Evolutionary conservation across 805 yeast species (phyloP).

Genomic region (Candida patagonica): DNA sequence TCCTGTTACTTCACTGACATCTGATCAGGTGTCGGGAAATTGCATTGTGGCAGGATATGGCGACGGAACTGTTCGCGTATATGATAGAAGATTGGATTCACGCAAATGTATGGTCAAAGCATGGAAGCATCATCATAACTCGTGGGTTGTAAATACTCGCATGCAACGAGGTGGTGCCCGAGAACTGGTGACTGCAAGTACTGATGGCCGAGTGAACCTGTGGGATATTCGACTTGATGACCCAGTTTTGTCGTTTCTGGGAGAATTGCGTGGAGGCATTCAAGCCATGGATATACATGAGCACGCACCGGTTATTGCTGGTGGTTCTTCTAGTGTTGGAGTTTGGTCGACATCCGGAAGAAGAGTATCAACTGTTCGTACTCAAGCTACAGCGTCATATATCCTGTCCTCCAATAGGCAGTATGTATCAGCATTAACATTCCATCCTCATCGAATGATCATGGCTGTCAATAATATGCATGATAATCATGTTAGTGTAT

Average conservation of each 20-base stretch:
- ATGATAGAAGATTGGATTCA: conserved; percentile 79
- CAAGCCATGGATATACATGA: conserved; percentile 81
- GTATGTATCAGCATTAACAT: conserved; percentile 52
- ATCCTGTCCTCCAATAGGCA: background rate
- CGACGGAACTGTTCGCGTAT: conserved; percentile 81
- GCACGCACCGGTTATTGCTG: conserved; percentile 89
- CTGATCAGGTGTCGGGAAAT: conserved; percentile 93
- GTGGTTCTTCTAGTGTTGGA: conserved; percentile 69
- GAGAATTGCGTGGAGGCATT: conserved; percentile 37
- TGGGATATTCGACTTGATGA: conserved; percentile 78
- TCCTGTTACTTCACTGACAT: conserved; percentile 79
- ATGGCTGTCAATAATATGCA: conserved; percentile 78
- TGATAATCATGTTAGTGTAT: conserved; percentile 43
- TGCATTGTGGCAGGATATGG: conserved; percentile 85
- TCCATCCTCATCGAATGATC: conserved; percentile 95
- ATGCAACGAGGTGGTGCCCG: conserved; percentile 96
- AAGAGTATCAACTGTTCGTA: conserved; percentile 50
- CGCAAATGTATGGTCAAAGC: conserved; percentile 76
- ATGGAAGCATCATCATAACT: conserved; percentile 53
- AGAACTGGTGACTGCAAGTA: conserved; percentile 70
- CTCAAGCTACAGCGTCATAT: conserved; percentile 21
- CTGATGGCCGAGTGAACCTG: conserved; percentile 72
- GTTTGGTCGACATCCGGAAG: conserved; percentile 85
- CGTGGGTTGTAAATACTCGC: conserved; percentile 66
- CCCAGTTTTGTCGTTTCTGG: conserved; percentile 60